Percentiles rank a stretch among this genome's conserved stretches.
Conservation (phyloP, 192 early-diverging fungal genomes). For the Umbelopsis sp. region DNA sequence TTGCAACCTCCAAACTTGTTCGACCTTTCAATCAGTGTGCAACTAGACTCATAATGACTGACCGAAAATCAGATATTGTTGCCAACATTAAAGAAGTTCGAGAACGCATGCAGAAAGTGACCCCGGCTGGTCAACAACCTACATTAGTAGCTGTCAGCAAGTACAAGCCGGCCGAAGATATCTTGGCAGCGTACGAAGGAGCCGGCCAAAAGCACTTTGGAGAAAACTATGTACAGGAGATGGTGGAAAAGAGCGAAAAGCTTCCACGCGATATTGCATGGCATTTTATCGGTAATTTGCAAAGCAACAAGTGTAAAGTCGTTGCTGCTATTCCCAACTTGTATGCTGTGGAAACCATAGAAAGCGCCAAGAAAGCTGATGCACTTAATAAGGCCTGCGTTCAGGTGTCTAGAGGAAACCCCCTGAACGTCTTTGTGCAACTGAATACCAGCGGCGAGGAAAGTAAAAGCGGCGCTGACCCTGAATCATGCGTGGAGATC, state of each 20-base stretch:
- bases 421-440: constrained; percentile 87
- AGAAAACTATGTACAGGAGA: constrained; percentile 97
- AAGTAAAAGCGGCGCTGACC: constrained; percentile 80
- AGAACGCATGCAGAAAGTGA: neutral
- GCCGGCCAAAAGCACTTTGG: constrained; percentile 94
- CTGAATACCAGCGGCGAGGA: constrained; percentile 95
- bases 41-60: constrained; percentile 14
- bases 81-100: constrained; percentile 17
- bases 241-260: constrained; percentile 83
- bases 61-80: constrained; percentile 10
- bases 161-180: constrained; percentile 83
- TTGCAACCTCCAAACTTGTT: neutral
- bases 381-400: constrained; percentile 79
- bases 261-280: constrained; percentile 90
- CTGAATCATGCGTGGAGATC: constrained; percentile 53
- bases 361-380: constrained; percentile 80
- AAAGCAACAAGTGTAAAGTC: constrained; percentile 95
- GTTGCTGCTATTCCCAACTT: constrained; percentile 88
- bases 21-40: neutral
- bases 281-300: constrained; percentile 98
- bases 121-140: constrained; percentile 29
- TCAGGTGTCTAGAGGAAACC: constrained; percentile 42
- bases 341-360: constrained; percentile 92
- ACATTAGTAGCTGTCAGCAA: constrained; percentile 95
- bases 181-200: constrained; percentile 71